These are phyloP conservation scores for Chloranthus sessilifolius DNA, from an alignment of 164 flowering plant species.

Conservation along the genomic window DNA sequence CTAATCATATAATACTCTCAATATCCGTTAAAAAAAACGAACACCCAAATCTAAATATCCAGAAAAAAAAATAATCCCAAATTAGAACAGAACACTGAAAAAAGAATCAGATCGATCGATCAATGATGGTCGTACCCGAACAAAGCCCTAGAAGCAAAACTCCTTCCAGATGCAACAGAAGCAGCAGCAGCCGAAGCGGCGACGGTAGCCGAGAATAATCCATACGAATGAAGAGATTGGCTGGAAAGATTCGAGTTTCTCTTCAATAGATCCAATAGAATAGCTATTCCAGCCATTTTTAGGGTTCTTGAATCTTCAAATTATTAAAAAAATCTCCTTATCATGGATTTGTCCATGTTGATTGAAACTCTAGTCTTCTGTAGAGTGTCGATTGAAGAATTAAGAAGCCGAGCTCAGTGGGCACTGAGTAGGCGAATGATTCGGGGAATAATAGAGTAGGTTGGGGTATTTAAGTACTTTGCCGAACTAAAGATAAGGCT, in stretches of 20 bases:
- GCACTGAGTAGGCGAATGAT: no score
- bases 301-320: not conserved
- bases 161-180: slow-evolving; percentile 30
- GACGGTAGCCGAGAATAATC: slow-evolving; percentile 38
- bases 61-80: not conserved
- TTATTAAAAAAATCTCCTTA: not conserved
- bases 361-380: no score
- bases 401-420: no score
- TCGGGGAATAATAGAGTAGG: no score
- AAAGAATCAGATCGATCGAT: slow-evolving; percentile 7
- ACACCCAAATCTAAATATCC: not conserved
- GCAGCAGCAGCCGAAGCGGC: slow-evolving; percentile 60
- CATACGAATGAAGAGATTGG: slow-evolving; percentile 38
- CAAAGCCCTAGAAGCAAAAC: slow-evolving; percentile 42
- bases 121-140: slow-evolving; percentile 65
- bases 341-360: not conserved
- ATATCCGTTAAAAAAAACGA: not conserved
- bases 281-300: slow-evolving; percentile 42
- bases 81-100: no score
- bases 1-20: not conserved
- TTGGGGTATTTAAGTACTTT: no score
- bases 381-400: no score
- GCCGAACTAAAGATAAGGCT: no score
- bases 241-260: slow-evolving; percentile 41
- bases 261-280: slow-evolving; percentile 45